Base-by-base conservation (phyloP, 1,284 basidiomycete species). In the Rhodotorula mucilaginosa region DNA sequence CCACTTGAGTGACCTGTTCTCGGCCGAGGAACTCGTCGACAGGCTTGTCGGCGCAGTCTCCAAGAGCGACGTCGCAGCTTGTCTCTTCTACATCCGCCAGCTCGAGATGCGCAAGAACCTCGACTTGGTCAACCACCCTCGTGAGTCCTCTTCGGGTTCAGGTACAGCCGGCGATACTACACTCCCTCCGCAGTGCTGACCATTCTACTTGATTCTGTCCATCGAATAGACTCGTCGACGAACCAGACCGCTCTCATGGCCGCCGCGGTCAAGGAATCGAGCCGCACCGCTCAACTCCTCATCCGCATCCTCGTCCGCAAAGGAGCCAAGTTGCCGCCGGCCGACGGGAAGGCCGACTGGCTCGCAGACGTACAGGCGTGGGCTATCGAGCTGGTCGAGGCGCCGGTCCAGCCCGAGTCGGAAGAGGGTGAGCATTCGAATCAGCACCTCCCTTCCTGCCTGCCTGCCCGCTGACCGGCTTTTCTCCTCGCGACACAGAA, bases 11-110 rank as follows among this genome's bases (percentile, higher is more conserved):
- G 57, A 61, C 57, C 48, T 67, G 23, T 57, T 67, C 59, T 61
- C 66, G 4, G 19, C 49, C 23, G 65, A 68, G 23, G 70, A 71
- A 23, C 21, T 67, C 39, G 54, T 71, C 47, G 70, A 68, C 56
- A 63, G 70, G 23, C 34, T 71, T 34, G 65, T 71, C 5, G 6
- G 31, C 15, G 23, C 44, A 10, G 58, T 68, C 34, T 34, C 10
- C 4, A 59, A 58, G 3, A 59, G 44, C 5, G 62, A 68, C 16
- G 31, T 65, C 3, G 46, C 39, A 16, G 21, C 46, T 18, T 44
- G 56, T 19, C 5, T 65, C 12, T 52, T 58, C 54, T 68, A 62
- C 51, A 19, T 68, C 39, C 57, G 63, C 39, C 34, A 56, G 15
- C 52, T 71, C 16, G 58, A 65, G 18, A 51, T 52, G 13, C 56